Conservation (phyloP, 2,329 filamentous ascomycete genomes). For the Epichloe amarillans region DNA sequence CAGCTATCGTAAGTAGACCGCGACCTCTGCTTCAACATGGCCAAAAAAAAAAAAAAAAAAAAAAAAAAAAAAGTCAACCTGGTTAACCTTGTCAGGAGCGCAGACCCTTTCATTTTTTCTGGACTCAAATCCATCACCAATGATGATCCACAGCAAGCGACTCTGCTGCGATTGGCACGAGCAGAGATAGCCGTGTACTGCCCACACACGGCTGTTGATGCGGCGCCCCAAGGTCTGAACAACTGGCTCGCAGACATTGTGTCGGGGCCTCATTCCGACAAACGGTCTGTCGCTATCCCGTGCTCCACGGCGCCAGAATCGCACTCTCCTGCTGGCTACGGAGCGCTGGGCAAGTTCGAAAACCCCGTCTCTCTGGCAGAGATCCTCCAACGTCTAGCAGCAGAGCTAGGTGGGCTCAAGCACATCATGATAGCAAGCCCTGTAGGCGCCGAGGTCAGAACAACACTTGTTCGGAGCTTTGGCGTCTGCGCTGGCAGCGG, state of each 20-base stretch:
- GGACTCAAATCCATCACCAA: constrained; percentile 81
- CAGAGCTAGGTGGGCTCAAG: constrained; percentile 51
- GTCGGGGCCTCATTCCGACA: constrained; percentile 34
- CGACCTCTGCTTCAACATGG: neutral
- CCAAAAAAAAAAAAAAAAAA: too few relatives aligned
- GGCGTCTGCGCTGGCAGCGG: constrained; percentile 88
- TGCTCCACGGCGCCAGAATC: constrained; percentile 28
- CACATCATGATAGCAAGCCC: constrained; percentile 37
- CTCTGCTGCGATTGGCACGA: constrained; percentile 67
- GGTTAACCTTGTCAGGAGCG: neutral
- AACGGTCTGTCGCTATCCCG: constrained; percentile 31
- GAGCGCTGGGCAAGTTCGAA: constrained; percentile 32
- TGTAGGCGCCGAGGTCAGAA: constrained; percentile 30
- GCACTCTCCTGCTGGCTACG: constrained; percentile 38
- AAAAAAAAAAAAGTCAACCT: too few relatives aligned
- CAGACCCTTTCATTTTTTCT: constrained; percentile 93
- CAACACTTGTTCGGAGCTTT: constrained; percentile 46
- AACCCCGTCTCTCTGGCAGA: constrained; percentile 24
- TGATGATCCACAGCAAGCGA: constrained; percentile 72
- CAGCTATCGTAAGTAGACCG: constrained; percentile 60
- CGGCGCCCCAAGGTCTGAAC: constrained; percentile 70
- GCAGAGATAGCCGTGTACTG: constrained; percentile 91
- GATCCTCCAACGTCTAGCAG: constrained; percentile 43
- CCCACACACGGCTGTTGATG: constrained; percentile 90
- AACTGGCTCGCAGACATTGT: constrained; percentile 90